Base-by-base conservation (phyloP, 176 grass and related monocot genomes). In the Aegilops bicornis region DNA sequence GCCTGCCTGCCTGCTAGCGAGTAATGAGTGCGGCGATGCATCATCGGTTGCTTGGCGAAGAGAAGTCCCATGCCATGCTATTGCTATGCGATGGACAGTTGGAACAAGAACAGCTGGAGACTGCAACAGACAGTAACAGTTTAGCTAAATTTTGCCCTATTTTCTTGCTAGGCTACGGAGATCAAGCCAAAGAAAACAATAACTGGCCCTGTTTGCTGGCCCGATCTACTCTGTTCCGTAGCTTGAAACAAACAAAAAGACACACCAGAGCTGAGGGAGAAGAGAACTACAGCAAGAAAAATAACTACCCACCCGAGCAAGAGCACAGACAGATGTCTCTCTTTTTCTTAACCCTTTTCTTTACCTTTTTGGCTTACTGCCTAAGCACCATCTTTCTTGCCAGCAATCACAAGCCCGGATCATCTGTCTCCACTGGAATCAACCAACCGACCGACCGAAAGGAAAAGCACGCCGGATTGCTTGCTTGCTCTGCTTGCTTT, bases 81-180 rank as follows among this genome's bases (percentile, higher is more conserved):
- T 16, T 16, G 48, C 48, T 5, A 16, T 42, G 16, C 65, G 16
- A 87, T 27, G 61, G 69, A 81, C 85, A 81, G 82, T 88, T 81
- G 82, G 89, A 88, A 62, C 85, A 87, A 91, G 69, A 79, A 81
- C 69, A 88, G 86, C 90, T 88, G 82, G 71, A 88, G 82, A 42
- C 62, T 82, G 82, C 82, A 88, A 42, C 48, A 35, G 86, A 91
- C 81, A 88, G 86, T 82, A 82, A 88, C 77, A 19, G 10, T 78
- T 88, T 33, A 82, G 77, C 86, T 85, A 10, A 87, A 79, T 62
- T 32, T n/a, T 30, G 40, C 43, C 39, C 50, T 19, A 19, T 54
- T 43, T 62, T 27, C 52, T 77, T 54, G 60, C 69, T 71, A 24
- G 50, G 81, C 75, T 84, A 73, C 36, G 1, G 4, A 40, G 31